Conservation (phyloP, 805 yeast species). For the Wickerhamomyces mucosus region DNA sequence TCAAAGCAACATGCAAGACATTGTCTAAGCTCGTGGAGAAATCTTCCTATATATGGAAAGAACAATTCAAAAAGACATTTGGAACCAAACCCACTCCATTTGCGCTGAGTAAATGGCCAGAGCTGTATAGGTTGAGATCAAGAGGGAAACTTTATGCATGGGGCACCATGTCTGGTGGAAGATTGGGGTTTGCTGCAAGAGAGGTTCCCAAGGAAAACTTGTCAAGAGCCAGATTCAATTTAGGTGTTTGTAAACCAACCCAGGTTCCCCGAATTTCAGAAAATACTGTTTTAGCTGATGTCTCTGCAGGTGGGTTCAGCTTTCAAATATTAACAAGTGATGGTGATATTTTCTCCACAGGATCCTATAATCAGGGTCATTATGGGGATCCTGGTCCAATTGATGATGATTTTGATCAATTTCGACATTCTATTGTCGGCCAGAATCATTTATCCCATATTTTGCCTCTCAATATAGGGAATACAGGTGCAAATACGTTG, state of each 20-base stretch:
- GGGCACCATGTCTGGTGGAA: slow-evolving; percentile 35
- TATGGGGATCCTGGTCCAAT: slow-evolving; percentile 31
- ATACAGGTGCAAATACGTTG: background rate
- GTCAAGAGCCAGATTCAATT: slow-evolving; percentile 12
- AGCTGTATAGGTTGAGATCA: slow-evolving; percentile 31
- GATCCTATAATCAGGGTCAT: slow-evolving; percentile 33
- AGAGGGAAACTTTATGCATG: slow-evolving; percentile 37
- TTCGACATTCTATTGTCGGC: slow-evolving; percentile 4
- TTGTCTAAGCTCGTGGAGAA: slow-evolving; percentile 26
- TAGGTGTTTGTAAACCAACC: slow-evolving; percentile 30
- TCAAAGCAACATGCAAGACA: slow-evolving; percentile 30
- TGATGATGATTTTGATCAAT: slow-evolving; percentile 23
- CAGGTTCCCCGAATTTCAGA: slow-evolving; percentile 26
- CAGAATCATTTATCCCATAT: slow-evolving; percentile 2
- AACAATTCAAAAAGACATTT: slow-evolving; percentile 35
- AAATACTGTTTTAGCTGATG: slow-evolving; percentile 29
- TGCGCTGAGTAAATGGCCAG: slow-evolving; percentile 38
- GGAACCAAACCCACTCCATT: slow-evolving; percentile 34
- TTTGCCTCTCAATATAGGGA: background rate
- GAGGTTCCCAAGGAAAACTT: slow-evolving; percentile 19
- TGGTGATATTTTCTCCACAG: slow-evolving; percentile 51
- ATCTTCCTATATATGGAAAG: slow-evolving; percentile 34
- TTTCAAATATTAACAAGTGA: slow-evolving; percentile 46
- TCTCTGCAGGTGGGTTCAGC: slow-evolving; percentile 57
- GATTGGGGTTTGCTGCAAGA: slow-evolving; percentile 34